A percentile compares a stretch with the other conserved stretches of the same genome.
Conservation (phyloP, 306 rosid genomes). For the Betula pendula region DNA sequence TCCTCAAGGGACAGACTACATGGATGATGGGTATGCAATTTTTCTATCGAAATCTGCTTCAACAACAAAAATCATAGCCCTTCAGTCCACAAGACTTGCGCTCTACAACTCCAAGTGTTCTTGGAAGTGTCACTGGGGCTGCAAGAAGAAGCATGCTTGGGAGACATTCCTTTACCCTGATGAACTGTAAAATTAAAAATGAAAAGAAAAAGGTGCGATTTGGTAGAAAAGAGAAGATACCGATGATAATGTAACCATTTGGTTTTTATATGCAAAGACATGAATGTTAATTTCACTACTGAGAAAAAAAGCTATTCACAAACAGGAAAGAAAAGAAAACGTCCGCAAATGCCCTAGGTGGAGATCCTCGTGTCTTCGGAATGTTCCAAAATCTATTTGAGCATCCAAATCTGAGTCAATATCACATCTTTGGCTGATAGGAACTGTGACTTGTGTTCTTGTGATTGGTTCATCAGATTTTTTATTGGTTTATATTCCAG, state of each 20-base stretch:
- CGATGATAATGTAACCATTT: too few relatives aligned
- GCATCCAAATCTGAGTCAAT: too few relatives aligned
- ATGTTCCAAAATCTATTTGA: not conserved
- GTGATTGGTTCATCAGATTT: not conserved
- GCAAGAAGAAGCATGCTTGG: constrained; percentile 54
- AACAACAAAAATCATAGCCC: constrained; percentile 54
- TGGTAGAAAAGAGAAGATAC: not conserved
- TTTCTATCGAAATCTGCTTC: constrained; percentile 68
- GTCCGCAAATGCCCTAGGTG: not conserved
- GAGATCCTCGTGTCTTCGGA: not conserved
- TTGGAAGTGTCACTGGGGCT: constrained; percentile 75
- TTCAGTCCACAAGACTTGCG: constrained; percentile 61
- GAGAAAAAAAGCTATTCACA: too few relatives aligned
- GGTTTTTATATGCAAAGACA: not conserved
- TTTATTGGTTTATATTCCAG: not conserved
- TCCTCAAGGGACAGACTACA: constrained; percentile 82
- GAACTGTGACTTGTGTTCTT: not conserved
- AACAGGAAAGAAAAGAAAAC: too few relatives aligned
- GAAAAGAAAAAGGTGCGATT: constrained; percentile 5
- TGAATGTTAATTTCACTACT: not conserved
- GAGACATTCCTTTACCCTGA: constrained; percentile 37
- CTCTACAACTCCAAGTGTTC: constrained; percentile 64
- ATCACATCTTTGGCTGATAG: too few relatives aligned
- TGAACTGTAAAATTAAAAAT: constrained; percentile 34
- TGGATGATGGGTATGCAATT: constrained; percentile 90